Conservation (phyloP, 2,329 filamentous ascomycete species). For the Fusarium sambucinum region DNA sequence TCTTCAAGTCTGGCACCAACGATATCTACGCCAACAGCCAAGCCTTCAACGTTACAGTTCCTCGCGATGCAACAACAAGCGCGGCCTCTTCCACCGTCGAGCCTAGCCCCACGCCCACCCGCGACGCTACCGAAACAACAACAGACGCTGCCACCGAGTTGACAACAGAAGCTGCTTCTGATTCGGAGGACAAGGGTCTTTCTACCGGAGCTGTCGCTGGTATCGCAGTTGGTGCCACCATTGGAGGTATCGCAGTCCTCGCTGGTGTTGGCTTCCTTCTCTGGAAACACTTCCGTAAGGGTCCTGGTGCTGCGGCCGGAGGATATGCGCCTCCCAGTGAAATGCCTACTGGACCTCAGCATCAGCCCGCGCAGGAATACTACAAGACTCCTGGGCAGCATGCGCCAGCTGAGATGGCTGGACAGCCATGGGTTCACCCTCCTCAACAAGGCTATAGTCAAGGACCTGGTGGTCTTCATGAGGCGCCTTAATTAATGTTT, state of each 20-base stretch:
- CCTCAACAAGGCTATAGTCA: constrained; percentile 11
- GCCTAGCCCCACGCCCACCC: constrained; percentile 12
- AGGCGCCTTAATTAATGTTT: constrained; percentile 19
- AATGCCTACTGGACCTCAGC: constrained; percentile 9
- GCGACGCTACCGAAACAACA: constrained; percentile 5
- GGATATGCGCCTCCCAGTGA: constrained; percentile 13
- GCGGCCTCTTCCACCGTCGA: not conserved
- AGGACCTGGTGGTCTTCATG: constrained; percentile 31
- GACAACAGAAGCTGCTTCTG: not conserved
- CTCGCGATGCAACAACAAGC: constrained; percentile 11
- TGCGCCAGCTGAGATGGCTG: constrained; percentile 25
- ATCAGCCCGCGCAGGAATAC: constrained; percentile 25
- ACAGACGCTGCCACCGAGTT: not conserved
- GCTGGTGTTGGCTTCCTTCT: constrained; percentile 39
- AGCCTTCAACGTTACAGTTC: constrained; percentile 42
- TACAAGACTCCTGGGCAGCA: constrained; percentile 25
- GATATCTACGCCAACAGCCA: constrained; percentile 30
- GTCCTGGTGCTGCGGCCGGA: not conserved
- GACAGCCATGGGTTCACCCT: constrained; percentile 25
- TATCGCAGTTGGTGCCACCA: constrained; percentile 42
- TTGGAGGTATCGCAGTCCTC: constrained; percentile 37
- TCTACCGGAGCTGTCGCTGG: constrained; percentile 45
- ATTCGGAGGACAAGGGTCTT: constrained; percentile 5
- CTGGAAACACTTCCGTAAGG: constrained; percentile 39
- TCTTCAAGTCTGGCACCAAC: constrained; percentile 27